A percentile compares a stretch with the other conserved stretches of the same genome.
phyloP scores from a whole-genome alignment of 2,329 filamentous ascomycete genomes.

The Capronia coronata region DNA sequence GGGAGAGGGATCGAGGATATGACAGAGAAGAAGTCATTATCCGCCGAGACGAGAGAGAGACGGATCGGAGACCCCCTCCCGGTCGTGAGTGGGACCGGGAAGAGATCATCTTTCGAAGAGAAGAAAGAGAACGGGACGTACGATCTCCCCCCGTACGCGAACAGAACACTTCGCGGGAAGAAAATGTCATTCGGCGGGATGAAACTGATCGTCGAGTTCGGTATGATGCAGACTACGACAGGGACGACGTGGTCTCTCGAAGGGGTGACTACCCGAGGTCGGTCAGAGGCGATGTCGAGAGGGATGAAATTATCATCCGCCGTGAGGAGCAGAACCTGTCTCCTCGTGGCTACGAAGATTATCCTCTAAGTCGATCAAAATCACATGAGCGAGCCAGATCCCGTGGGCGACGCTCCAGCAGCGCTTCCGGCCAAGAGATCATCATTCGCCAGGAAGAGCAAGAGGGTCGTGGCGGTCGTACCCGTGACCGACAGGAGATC shows the following conservation, averaged over 20 bases:
- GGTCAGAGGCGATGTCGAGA: constrained; percentile 15
- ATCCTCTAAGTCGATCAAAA: constrained; percentile 26
- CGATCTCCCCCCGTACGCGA: constrained; percentile 18
- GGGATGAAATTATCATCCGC: constrained; percentile 35
- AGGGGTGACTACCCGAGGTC: constrained; percentile 26
- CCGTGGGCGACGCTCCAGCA: constrained; percentile 26
- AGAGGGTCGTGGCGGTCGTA: constrained; percentile 30
- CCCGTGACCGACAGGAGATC: constrained; percentile 31
- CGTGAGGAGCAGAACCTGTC: constrained; percentile 33
- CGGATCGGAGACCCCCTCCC: constrained; percentile 20
- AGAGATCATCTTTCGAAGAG: constrained; percentile 35
- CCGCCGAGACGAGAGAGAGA: constrained; percentile 29
- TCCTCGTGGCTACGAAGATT: constrained; percentile 24
- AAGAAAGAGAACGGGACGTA: constrained; percentile 26
- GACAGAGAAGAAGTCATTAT: constrained; percentile 35
- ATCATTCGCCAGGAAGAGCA: constrained; percentile 38
- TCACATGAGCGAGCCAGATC: constrained; percentile 29
- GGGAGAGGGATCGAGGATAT: constrained; percentile 24
- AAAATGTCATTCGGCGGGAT: constrained; percentile 42
- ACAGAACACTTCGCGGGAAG: constrained; percentile 35
- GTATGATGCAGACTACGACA: constrained; percentile 13
- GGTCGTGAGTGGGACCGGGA: constrained; percentile 30
- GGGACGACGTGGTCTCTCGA: constrained; percentile 12
- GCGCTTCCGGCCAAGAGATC: constrained; percentile 33
- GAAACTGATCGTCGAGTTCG: constrained; percentile 25